phyloP scores from a whole-genome alignment of 2,329 filamentous ascomycete genomes.

The Huntiella moniliformis region DNA sequence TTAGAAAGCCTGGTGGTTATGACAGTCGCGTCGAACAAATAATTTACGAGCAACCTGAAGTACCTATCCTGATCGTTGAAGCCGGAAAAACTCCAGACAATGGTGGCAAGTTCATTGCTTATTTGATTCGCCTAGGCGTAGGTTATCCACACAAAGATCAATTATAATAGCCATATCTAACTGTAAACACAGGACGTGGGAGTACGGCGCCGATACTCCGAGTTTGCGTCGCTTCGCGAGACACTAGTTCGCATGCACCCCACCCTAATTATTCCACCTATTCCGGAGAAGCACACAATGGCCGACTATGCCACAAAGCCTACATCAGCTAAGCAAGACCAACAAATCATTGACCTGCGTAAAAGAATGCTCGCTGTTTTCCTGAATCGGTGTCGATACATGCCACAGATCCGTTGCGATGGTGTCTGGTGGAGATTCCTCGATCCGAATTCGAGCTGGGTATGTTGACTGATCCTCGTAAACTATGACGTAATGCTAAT shows the following conservation, averaged over 20 bases:
- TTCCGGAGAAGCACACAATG: conserved; percentile 97
- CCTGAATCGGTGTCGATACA: conserved; percentile 75
- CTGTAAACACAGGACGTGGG: conserved; percentile 55
- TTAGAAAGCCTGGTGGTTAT: conserved; percentile 67
- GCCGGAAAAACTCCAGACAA: conserved; percentile 90
- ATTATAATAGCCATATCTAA: conserved; percentile 1
- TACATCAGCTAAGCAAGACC: conserved; percentile 93
- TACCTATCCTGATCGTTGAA: conserved; percentile 80
- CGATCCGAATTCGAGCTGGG: conserved; percentile 97
- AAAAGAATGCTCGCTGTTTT: conserved; percentile 97
- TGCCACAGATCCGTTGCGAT: conserved; percentile 81
- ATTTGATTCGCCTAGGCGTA: conserved; percentile 91
- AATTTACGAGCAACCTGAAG: conserved; percentile 80
- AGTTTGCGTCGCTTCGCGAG: conserved; percentile 79
- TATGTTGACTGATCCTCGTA: conserved; percentile 24
- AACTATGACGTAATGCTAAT: conserved; percentile 14
- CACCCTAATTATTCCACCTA: conserved; percentile 86
- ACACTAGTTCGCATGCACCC: conserved; percentile 84
- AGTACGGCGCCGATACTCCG: conserved; percentile 85
- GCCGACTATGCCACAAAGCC: conserved; percentile 96
- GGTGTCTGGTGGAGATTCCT: conserved; percentile 96
- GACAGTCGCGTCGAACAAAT: conserved; percentile 95
- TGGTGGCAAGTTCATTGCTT: conserved; percentile 85
- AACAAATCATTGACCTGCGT: conserved; percentile 85
- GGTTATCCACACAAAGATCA: conserved; percentile 14